A percentile compares a stretch with the other conserved stretches of the same genome.
Conservation (phyloP, 1,139 yeast species). For the Suhomyces yuchorum region DNA sequence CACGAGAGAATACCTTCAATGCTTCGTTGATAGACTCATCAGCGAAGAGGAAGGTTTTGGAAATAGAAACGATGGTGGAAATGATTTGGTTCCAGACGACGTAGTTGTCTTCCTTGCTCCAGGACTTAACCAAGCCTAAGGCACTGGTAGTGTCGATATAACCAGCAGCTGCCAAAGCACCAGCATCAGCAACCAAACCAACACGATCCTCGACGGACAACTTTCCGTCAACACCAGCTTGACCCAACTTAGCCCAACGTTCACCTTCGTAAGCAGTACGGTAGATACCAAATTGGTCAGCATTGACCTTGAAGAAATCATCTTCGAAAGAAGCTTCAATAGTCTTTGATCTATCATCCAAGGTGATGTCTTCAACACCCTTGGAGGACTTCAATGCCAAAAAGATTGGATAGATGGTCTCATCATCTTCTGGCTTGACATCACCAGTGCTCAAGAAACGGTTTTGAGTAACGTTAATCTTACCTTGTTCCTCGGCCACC, state of each 20-base stretch:
- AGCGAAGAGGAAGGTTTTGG: conserved; percentile 73
- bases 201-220: conserved; percentile 82
- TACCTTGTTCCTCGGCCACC: conserved; percentile 21
- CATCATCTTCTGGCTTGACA: conserved; percentile 45
- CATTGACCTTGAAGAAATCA: conserved; percentile 72
- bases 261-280: conserved; percentile 76
- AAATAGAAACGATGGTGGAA: conserved; percentile 54
- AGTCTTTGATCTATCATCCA: conserved; percentile 56
- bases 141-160: conserved; percentile 67
- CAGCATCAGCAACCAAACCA: conserved; percentile 83
- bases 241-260: conserved; percentile 74
- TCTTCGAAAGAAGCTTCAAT: conserved; percentile 39
- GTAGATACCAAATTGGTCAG: conserved; percentile 81
- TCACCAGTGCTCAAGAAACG: conserved; percentile 62
- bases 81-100: conserved; percentile 81
- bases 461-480: conserved; percentile 48
- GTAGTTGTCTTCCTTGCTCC: conserved; percentile 68
- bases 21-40: conserved; percentile 56
- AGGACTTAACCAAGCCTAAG: conserved; percentile 62
- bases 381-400: conserved; percentile 69
- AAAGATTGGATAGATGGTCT: conserved; percentile 78
- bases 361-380: conserved; percentile 57
- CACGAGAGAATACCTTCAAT: conserved; percentile 58
- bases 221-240: conserved; percentile 65
- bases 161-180: conserved; percentile 72